Percentiles rank a stretch among this genome's conserved stretches.
phyloP scores from a whole-genome alignment of 345 rosid species.

The Murraya paniculata region DNA sequence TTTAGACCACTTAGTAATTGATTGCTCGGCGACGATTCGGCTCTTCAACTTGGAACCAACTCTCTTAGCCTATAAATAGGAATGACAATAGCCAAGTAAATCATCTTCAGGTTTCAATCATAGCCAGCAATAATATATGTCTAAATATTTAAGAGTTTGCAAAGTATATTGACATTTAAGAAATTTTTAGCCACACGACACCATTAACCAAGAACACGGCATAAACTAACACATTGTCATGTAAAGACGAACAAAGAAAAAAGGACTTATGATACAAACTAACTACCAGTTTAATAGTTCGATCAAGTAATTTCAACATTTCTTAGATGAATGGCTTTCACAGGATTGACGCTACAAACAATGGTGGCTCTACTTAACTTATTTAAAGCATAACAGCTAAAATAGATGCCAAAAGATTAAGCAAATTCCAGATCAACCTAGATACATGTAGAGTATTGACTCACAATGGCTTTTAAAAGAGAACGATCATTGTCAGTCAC shows the following conservation, averaged over 20 bases:
- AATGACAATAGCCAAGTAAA: conserved; percentile 9
- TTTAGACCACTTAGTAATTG: conserved; percentile 82
- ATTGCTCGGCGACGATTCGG: conserved; percentile 79
- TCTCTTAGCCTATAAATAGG: conserved; percentile 64
- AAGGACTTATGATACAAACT: not conserved
- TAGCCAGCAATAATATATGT: not conserved
- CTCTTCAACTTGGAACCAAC: conserved; percentile 90
- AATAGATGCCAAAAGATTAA: conserved; percentile 4
- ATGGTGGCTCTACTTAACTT: not conserved
- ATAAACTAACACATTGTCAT: not conserved
- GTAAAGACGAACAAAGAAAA: not conserved
- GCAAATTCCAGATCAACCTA: not conserved
- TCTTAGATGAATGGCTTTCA: not conserved
- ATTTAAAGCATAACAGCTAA: not conserved
- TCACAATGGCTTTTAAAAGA: conserved; percentile 88
- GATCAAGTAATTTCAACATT: conserved; percentile 6
- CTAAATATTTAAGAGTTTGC: not conserved
- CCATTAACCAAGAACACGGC: not conserved
- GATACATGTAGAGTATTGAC: conserved; percentile 21
- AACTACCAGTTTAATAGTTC: not conserved
- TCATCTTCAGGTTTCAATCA: not conserved
- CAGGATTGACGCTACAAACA: not conserved
- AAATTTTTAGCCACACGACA: not conserved
- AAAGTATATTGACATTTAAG: not conserved
- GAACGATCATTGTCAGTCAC: conserved; percentile 90